Percentiles rank a stretch among this genome's conserved stretches.
These are phyloP conservation scores for Colletotrichum phormii DNA, from an alignment of 2,329 filamentous ascomycete species.

Conservation along the genomic window DNA sequence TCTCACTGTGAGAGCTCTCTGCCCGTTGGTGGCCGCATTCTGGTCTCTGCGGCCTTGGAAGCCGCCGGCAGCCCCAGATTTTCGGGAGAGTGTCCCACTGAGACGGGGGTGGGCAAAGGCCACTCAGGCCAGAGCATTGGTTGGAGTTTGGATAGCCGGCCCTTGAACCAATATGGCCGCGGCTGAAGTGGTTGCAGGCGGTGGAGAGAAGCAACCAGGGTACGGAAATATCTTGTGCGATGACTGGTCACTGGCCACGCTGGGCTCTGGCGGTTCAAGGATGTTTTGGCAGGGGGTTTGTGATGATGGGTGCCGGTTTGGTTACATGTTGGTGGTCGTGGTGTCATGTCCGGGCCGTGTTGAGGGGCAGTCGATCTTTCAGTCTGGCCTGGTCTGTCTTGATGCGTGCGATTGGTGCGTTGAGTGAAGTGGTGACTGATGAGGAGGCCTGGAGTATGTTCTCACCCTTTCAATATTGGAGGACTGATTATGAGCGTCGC, in stretches of 20 bases:
- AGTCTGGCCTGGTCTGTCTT: neutral
- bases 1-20: no score
- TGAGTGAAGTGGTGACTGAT: neutral
- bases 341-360: neutral
- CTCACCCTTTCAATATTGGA: neutral
- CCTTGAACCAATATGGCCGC: constrained; percentile 8
- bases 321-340: constrained; percentile 13
- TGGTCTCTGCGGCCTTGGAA: neutral
- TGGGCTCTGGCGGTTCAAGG: neutral
- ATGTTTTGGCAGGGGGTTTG: constrained; percentile 9
- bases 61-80: constrained; percentile 12
- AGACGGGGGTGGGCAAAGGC: neutral
- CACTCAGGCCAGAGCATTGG: neutral
- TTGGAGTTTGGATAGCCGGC: neutral
- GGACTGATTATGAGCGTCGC: no score
- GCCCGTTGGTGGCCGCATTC: neutral
- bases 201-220: neutral
- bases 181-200: constrained; percentile 8
- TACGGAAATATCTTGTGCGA: neutral
- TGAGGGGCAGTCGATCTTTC: neutral
- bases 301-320: neutral
- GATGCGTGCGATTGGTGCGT: neutral
- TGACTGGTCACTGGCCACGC: neutral
- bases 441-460: neutral
- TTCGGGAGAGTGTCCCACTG: constrained; percentile 19